These are phyloP conservation scores for Sporothrix protearum DNA, from an alignment of 2,329 filamentous ascomycete species.

Conservation along the genomic window DNA sequence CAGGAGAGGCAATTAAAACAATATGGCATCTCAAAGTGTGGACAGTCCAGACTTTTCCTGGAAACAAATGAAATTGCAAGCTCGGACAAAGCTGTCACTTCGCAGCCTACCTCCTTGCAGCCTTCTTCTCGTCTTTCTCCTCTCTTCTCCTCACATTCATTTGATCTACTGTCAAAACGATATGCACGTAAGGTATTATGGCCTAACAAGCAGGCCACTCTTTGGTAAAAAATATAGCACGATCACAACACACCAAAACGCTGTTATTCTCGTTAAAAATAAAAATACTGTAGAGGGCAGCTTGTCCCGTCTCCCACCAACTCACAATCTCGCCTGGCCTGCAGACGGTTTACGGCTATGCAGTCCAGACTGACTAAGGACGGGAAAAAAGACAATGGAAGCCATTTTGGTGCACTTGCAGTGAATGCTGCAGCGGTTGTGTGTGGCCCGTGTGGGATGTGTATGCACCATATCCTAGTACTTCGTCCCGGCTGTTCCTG, in stretches of 20 bases:
- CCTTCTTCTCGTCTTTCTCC: no score
- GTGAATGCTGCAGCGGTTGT: background rate
- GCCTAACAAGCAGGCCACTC: background rate
- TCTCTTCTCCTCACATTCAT: background rate
- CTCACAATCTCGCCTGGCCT: background rate
- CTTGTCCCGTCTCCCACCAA: background rate
- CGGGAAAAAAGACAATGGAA: background rate
- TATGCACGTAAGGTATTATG: background rate
- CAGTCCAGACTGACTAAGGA: background rate
- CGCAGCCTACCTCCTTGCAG: background rate
- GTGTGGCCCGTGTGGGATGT: background rate
- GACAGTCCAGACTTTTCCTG: background rate
- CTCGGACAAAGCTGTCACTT: background rate
- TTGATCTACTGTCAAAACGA: background rate
- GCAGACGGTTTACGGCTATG: background rate
- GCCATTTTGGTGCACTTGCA: background rate
- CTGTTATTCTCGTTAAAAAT: conserved; percentile 2
- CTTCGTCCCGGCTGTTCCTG: background rate
- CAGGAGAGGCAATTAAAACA: background rate
- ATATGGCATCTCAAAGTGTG: background rate
- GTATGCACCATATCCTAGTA: background rate
- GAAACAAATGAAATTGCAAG: background rate
- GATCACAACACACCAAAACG: background rate
- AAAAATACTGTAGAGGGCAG: no score
- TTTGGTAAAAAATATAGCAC: background rate